phyloP scores from a whole-genome alignment of 225 moss, liverwort and hornwort genomes.

The Pseudoscleropodium purum region DNA sequence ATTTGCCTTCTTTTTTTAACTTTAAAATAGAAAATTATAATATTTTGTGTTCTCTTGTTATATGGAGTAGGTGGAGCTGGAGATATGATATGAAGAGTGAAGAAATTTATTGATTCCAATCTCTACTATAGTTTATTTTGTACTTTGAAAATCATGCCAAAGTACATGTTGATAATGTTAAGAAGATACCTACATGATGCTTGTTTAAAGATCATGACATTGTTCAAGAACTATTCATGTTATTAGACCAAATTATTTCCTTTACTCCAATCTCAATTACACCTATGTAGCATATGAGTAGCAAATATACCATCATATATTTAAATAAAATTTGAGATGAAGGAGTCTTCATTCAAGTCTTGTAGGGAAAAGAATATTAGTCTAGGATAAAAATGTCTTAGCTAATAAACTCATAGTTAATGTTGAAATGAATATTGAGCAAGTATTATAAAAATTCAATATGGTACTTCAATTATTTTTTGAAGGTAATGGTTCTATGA shows the following conservation, averaged over 20 bases:
- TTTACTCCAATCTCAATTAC: not conserved
- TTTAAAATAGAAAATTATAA: not conserved
- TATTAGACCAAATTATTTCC: not conserved
- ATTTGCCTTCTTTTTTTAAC: not conserved
- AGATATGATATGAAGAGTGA: slow-evolving; percentile 16
- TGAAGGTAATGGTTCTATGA: not conserved
- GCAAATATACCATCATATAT: not conserved
- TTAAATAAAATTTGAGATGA: not conserved
- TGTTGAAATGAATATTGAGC: not conserved
- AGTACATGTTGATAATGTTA: not conserved
- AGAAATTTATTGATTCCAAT: not conserved
- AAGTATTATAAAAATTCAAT: not conserved
- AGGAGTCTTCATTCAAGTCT: not conserved
- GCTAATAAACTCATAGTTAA: not conserved
- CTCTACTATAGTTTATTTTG: not conserved
- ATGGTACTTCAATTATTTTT: not conserved
- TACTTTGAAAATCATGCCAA: not conserved
- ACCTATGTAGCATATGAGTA: not conserved
- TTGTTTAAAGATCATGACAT: not conserved
- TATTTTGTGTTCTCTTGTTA: slow-evolving; percentile 16
- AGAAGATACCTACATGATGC: not conserved
- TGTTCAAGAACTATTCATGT: not conserved
- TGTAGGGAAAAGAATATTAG: not conserved
- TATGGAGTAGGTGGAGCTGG: slow-evolving; percentile 43
- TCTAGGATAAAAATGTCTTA: not conserved